Evolutionary conservation across 2,329 filamentous ascomycete genomes (phyloP), one percentile per base, ranked within the genome.

Genomic region (Hypoxylon sp.): DNA sequence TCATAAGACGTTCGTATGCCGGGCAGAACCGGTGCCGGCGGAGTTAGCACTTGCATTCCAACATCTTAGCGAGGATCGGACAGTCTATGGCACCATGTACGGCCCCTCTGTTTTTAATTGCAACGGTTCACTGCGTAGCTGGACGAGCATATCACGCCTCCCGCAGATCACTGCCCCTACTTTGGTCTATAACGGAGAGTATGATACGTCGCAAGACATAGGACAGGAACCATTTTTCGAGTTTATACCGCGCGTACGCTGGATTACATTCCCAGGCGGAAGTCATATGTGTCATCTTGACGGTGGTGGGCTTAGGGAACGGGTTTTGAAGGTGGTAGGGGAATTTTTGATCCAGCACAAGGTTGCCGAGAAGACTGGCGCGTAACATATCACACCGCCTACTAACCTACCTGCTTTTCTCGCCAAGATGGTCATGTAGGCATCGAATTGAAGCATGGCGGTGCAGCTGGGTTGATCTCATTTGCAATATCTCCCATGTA

Each of bases 241-340:
- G 55, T 62, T 73, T 17, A 74, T 75, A 2, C 70, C 72, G 11
- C 72, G 61, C 6, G 74, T 75, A 11, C 74, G 74, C 60, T 74
- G 73, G 70, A 68, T 74, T 46, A 66, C 65, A 6, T 72, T 76
- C 31, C 61, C 64, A 33, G 61, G 53, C 48, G 61, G 64, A 6
- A 65, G 70, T 20, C 74, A 75, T 56, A 72, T 75, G 68, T 75
- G 69, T 51, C 70, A 75, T 64, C 58, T 75, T 8, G 72, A 75
- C 51, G 67, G 60, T 13, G 65, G 53, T 2, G 70, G 64, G 22
- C 44, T 70, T 6, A 56, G 69, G 17, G 72, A 71, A 49, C 57
- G 69, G 44, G 50, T 74, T 33, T 31, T 73, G 46, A 73, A 69
- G 56, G 57, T 71, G 11, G 71, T 73, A 5, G 70, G 71, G 2